Percentiles rank a stretch among this genome's conserved stretches.
These are phyloP conservation scores for Carallia brachiata DNA, from an alignment of 345 rosid genomes.

Conservation along the genomic window DNA sequence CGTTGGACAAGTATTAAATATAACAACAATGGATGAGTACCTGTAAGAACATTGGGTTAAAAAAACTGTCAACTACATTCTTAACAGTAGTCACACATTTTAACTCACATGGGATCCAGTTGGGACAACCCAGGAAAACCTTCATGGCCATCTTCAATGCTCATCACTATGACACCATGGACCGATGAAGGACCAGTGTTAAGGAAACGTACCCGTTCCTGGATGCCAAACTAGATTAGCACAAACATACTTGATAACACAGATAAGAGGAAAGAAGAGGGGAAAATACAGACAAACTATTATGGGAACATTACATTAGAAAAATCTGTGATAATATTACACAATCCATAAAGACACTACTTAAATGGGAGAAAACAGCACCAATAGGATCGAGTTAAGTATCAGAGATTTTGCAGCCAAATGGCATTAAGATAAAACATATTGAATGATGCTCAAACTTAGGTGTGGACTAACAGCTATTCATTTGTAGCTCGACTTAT, in stretches of 20 bases:
- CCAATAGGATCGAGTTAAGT: neutral
- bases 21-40: slow-evolving; percentile 60
- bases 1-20: slow-evolving; percentile 66
- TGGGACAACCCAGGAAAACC: slow-evolving; percentile 59
- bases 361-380: neutral
- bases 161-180: slow-evolving; percentile 80
- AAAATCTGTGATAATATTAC: neutral
- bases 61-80: neutral
- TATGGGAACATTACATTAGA: neutral
- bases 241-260: neutral
- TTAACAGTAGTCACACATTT: neutral
- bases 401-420: neutral
- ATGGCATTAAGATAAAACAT: neutral
- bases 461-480: neutral
- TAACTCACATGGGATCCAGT: slow-evolving; percentile 67
- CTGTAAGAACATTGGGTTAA: slow-evolving; percentile 32
- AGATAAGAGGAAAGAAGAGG: neutral
- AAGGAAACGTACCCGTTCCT: slow-evolving; percentile 73
- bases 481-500: neutral
- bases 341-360: neutral
- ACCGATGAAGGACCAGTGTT: slow-evolving; percentile 69
- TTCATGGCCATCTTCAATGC: slow-evolving; percentile 78
- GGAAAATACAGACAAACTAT: neutral
- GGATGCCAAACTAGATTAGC: slow-evolving; percentile 14
- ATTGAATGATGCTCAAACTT: neutral